Conservation (phyloP, 495 filamentous ascomycete genomes). For the Cenococcum geophilum region DNA sequence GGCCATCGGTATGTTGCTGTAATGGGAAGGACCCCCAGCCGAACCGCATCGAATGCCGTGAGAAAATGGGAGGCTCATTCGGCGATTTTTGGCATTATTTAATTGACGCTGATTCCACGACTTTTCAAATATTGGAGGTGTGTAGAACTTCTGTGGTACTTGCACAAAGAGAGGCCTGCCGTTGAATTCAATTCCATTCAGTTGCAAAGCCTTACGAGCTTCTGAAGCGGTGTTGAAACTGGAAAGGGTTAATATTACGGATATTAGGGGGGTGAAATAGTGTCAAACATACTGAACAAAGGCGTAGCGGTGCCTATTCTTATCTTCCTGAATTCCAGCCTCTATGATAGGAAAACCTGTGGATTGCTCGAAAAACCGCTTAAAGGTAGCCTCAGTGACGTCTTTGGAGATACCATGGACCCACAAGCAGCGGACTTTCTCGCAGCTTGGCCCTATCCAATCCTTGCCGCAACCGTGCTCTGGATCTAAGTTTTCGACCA, state of each 20-base stretch:
- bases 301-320: conserved; percentile 5
- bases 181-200: background rate
- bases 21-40: too few species aligned
- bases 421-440: conserved; percentile 8
- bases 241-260: background rate
- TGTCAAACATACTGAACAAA: conserved; percentile 12
- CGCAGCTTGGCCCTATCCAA: conserved; percentile 21
- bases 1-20: too few species aligned
- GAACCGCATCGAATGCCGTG: too few species aligned
- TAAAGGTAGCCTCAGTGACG: background rate
- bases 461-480: conserved; percentile 11
- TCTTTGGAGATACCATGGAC: background rate
- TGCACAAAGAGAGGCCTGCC: background rate
- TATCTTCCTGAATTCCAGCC: background rate
- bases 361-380: conserved; percentile 2
- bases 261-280: background rate
- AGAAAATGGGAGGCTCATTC: too few species aligned
- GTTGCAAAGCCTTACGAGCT: conserved; percentile 9
- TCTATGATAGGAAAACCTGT: background rate
- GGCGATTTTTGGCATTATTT: background rate
- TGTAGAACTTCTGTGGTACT: conserved; percentile 2
- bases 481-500: conserved; percentile 4
- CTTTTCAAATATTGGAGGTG: background rate
- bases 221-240: conserved; percentile 7
- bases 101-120: background rate